Evolutionary conservation across 2,329 filamentous ascomycete species (phyloP).

Genomic region (Scedosporium boydii): DNA sequence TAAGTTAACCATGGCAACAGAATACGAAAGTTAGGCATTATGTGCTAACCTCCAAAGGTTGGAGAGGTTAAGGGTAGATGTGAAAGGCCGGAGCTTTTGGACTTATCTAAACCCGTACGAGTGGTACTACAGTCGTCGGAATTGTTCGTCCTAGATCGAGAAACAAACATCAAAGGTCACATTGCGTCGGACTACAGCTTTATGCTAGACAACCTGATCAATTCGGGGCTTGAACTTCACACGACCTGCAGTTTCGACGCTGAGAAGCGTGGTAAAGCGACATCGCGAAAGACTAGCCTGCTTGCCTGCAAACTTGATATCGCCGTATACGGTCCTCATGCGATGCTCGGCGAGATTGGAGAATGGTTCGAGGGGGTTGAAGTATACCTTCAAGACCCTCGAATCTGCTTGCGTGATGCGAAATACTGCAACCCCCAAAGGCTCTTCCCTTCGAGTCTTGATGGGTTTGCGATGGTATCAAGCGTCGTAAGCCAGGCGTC

Average conservation of each 20-base stretch:
- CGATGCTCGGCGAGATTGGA: slow-evolving; percentile 18
- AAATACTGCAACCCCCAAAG: slow-evolving; percentile 26
- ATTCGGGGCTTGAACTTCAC: neutral
- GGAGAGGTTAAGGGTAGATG: neutral
- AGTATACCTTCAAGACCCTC: slow-evolving; percentile 24
- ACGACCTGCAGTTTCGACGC: neutral
- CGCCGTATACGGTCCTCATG: slow-evolving; percentile 20
- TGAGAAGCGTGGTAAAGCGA: neutral
- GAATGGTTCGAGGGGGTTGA: slow-evolving; percentile 20
- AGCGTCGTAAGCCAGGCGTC: neutral
- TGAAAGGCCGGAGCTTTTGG: no score
- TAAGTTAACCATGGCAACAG: neutral
- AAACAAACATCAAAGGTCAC: no score
- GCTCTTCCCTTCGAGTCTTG: slow-evolving; percentile 13
- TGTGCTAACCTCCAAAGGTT: neutral
- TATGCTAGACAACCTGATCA: no score
- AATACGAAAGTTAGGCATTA: neutral
- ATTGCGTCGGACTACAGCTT: no score
- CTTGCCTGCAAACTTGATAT: slow-evolving; percentile 11
- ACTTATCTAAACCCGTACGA: no score
- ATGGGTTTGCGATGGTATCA: neutral
- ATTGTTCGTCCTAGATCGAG: no score
- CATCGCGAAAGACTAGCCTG: neutral
- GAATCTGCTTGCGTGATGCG: slow-evolving; percentile 15
- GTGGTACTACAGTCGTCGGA: no score